phyloP scores from a whole-genome alignment of 78 protist species.

The Speleostelium caveatum region DNA sequence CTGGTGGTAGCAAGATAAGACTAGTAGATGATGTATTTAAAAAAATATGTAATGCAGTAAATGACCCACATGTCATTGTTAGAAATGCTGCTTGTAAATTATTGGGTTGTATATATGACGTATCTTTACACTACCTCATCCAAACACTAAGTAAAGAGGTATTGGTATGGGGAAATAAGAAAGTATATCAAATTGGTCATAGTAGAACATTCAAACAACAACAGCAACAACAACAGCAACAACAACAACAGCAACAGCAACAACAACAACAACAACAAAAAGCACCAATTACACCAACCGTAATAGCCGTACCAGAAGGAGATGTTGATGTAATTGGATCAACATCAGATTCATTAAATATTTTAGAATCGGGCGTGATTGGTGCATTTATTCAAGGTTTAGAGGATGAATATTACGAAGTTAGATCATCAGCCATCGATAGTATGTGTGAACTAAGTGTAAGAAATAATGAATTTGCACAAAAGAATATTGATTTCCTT shows the following conservation, averaged over 20 bases:
- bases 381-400: slow-evolving; percentile 84
- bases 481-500: slow-evolving; percentile 74
- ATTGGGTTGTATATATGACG: slow-evolving; percentile 71
- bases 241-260: slow-evolving; percentile 21
- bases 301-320: slow-evolving; percentile 57
- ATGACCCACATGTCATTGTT: slow-evolving; percentile 67
- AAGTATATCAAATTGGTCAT: slow-evolving; percentile 68
- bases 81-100: slow-evolving; percentile 77
- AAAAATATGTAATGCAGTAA: slow-evolving; percentile 80
- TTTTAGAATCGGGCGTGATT: slow-evolving; percentile 75
- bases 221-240: slow-evolving; percentile 40
- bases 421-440: slow-evolving; percentile 77
- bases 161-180: slow-evolving; percentile 34
- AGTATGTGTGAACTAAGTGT: slow-evolving; percentile 78
- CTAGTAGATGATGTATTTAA: slow-evolving; percentile 78
- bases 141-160: slow-evolving; percentile 82
- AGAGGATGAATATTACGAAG: slow-evolving; percentile 80
- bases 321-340: slow-evolving; percentile 53
- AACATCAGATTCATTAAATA: slow-evolving; percentile 49
- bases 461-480: slow-evolving; percentile 73
- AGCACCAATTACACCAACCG: not conserved
- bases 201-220: slow-evolving; percentile 11
- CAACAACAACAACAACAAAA: slow-evolving; percentile 30
- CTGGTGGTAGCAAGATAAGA: slow-evolving; percentile 35
- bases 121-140: slow-evolving; percentile 54